A percentile compares a stretch with the other conserved stretches of the same genome.
Conservation (phyloP, 1,139 yeast species). For the Insectozyma bohioensis region DNA sequence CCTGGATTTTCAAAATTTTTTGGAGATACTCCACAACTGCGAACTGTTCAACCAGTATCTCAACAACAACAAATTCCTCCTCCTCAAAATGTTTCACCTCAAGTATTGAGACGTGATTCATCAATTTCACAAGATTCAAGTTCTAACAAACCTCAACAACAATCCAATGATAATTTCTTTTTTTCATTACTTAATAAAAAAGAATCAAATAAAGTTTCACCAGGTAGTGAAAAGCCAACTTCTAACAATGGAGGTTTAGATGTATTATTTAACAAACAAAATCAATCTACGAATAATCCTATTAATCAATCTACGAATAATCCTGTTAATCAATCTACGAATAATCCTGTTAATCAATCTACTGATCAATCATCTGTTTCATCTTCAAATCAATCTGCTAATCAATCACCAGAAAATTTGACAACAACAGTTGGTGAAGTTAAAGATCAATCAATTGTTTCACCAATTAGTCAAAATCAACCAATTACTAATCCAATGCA, state of each 20-base stretch:
- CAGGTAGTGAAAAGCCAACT: constrained; percentile 12
- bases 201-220: constrained; percentile 14
- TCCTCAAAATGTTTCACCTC: neutral
- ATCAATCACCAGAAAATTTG: constrained; percentile 10
- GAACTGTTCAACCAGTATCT: constrained; percentile 3
- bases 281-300: too few species aligned
- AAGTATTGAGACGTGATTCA: constrained; percentile 1
- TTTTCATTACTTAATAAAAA: constrained; percentile 50
- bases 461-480: constrained; percentile 10
- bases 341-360: too few species aligned
- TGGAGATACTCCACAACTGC: constrained; percentile 9
- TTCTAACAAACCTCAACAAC: constrained; percentile 6
- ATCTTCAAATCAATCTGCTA: constrained; percentile 5
- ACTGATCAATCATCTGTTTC: too few species aligned
- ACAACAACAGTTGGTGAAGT: neutral
- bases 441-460: neutral
- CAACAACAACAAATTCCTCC: constrained; percentile 5
- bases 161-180: constrained; percentile 50
- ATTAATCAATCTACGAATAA: too few species aligned
- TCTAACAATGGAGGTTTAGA: constrained; percentile 9
- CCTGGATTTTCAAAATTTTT: constrained; percentile 18
- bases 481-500: constrained; percentile 8
- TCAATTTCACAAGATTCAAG: constrained; percentile 5
- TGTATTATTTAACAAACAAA: constrained; percentile 6
- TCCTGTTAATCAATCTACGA: too few species aligned